A percentile compares a stretch with the other conserved stretches of the same genome.
These are phyloP conservation scores for Ustulina deusta DNA, from an alignment of 2,329 filamentous ascomycete species.

Conservation along the genomic window DNA sequence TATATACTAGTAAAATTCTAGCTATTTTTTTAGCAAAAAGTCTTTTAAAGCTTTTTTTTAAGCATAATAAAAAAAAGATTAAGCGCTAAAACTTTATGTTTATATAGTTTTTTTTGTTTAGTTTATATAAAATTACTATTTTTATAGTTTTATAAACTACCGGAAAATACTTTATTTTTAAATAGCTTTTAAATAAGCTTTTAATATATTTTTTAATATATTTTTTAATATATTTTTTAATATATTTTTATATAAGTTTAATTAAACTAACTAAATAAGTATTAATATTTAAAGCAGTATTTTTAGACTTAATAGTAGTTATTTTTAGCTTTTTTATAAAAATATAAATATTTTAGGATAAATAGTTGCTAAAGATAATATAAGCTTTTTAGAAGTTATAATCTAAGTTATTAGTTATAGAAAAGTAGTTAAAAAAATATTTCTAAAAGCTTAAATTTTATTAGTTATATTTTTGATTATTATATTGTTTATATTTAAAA, in stretches of 20 bases:
- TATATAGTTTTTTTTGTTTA: slow-evolving; percentile 6
- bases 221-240: background rate
- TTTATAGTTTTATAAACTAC: background rate
- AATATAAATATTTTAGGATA: background rate
- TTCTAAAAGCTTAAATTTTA: background rate
- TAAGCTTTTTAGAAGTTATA: no score
- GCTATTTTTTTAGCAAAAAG: background rate
- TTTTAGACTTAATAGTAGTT: background rate
- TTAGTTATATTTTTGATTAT: background rate
- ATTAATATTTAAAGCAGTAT: background rate
- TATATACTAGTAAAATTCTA: no score
- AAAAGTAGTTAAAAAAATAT: background rate
- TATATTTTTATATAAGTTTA: background rate
- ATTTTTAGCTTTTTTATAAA: slow-evolving; percentile 5
- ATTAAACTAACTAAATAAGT: background rate
- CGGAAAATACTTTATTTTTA: background rate
- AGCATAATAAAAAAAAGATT: background rate
- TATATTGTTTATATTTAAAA: no score
- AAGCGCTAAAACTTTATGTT: background rate
- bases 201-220: background rate
- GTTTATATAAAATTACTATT: background rate
- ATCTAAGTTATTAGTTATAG: background rate
- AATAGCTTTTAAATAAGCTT: background rate
- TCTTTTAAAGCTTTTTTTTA: background rate
- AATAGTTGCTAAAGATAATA: no score